Evolutionary conservation across 352 stramenopile species (phyloP), one percentile per base, ranked within the genome.

Genomic region (Globisporangium ultimum): DNA sequence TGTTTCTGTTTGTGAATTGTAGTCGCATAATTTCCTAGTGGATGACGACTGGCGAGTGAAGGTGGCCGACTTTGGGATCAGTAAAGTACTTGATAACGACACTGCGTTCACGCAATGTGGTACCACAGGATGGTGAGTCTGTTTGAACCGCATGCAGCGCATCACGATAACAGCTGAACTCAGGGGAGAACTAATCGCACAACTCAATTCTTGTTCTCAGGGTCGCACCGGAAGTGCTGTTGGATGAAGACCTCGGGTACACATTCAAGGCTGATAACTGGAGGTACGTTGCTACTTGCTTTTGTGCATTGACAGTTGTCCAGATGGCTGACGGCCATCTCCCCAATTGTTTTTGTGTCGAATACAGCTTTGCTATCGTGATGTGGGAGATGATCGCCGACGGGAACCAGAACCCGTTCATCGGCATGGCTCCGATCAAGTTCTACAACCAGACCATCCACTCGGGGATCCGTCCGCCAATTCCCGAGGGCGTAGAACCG

Each of bases 321-420:
- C 28, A 11, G 1, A 36, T 36, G 28, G 9, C 28, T 36, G 28
- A 36, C 8, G 3, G 28, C 5, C 8, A 10, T 36, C 8, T 36
- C 28, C 28, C 9, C 3, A 36, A 36, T 36, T 5, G 41, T 32
- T 36, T n/a, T 28, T 28, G 36, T 36, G 28, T 36, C 28, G 8
- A 36, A 36, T 11, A 1, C 41, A 95, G 87, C 61, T 94, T 95
- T 71, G 87, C 84, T 20, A 88, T 95, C 55, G 87, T 95, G 18
- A 95, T 95, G 87, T 95, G 87, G 87, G 87, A 95, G 69, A 94
- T 95, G 78, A 85, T 95, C 43, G 87, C 87, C n/a, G 83, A 81
- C 21, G 71, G 66, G 7, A 55, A 86, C 46, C 79, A 90, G 50
- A 95, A 95, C 55, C 84, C 78, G 53, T 95, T 95, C 66, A 90